Evolutionary conservation across 495 filamentous ascomycete species (phyloP).

Genomic region (Aspergillus avenaceus): DNA sequence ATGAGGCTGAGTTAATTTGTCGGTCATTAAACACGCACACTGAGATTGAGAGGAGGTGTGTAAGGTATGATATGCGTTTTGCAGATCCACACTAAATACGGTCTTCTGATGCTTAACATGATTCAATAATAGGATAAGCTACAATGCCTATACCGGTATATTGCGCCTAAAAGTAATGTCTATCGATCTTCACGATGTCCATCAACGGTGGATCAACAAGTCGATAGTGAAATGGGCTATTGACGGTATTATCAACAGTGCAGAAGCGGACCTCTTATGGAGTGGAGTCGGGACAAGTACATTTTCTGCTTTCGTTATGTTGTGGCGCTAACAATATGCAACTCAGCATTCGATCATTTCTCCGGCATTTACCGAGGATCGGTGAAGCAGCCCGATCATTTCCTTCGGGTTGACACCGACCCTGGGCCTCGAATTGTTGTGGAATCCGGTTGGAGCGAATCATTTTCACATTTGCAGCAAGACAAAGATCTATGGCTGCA

Average conservation of each 20-base stretch:
- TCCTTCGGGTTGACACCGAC: not conserved
- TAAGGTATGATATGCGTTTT: conserved; percentile 1
- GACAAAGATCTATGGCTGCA: conserved; percentile 3
- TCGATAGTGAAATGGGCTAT: not conserved
- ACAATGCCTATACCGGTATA: not conserved
- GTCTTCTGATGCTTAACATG: not conserved
- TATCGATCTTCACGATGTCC: conserved; percentile 3
- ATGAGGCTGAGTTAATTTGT: conserved; percentile 1
- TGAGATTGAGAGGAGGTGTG: not conserved
- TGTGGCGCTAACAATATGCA: conserved; percentile 2
- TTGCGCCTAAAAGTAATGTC: conserved; percentile 5
- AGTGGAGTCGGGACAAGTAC: conserved; percentile 4
- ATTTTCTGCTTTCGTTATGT: not conserved
- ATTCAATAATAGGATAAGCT: conserved; percentile 2
- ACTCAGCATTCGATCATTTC: conserved; percentile 2
- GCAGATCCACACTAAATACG: not conserved
- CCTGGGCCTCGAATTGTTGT: not conserved
- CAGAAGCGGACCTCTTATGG: not conserved
- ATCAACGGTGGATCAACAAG: conserved; percentile 1
- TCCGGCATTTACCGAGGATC: conserved; percentile 1
- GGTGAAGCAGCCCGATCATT: conserved; percentile 1
- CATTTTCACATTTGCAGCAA: not conserved
- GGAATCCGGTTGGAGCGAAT: conserved; percentile 2
- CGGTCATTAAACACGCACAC: not conserved
- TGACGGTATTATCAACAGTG: not conserved